Conservation (phyloP, 2,329 filamentous ascomycete species). For the Colletotrichum aenigma region DNA sequence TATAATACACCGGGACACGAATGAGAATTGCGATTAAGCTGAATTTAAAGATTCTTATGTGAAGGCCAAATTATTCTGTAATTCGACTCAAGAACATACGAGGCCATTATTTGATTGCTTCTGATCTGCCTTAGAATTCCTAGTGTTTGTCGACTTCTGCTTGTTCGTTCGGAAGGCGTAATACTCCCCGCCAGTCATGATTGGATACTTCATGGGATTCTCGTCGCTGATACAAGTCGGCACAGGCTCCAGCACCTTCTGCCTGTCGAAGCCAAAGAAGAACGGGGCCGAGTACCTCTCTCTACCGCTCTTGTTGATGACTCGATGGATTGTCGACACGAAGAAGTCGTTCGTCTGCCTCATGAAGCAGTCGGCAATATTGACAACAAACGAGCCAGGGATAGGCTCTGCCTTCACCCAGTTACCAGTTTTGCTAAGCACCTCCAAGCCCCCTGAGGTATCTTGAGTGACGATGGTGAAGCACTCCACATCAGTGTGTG, state of each 20-base stretch:
- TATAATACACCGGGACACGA: no score
- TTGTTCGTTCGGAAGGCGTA: slow-evolving; percentile 35
- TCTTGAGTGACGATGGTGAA: slow-evolving; percentile 54
- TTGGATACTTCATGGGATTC: slow-evolving; percentile 36
- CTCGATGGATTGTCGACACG: slow-evolving; percentile 45
- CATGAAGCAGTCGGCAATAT: slow-evolving; percentile 48
- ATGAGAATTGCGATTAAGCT: no score
- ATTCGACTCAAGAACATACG: no score
- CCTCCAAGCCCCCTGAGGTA: slow-evolving; percentile 45
- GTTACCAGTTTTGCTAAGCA: slow-evolving; percentile 45
- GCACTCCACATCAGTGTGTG: slow-evolving; percentile 54
- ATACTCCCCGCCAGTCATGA: slow-evolving; percentile 37
- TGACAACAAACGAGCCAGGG: slow-evolving; percentile 47
- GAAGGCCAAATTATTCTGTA: no score
- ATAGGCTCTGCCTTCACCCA: slow-evolving; percentile 49
- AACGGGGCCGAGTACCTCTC: slow-evolving; percentile 45
- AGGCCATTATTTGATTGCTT: no score
- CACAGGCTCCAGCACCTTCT: slow-evolving; percentile 30
- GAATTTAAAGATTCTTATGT: no score
- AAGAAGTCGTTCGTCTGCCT: slow-evolving; percentile 46
- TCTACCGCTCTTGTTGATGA: slow-evolving; percentile 36
- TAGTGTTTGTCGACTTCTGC: slow-evolving; percentile 5
- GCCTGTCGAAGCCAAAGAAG: slow-evolving; percentile 33
- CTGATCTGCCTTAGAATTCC: neutral
- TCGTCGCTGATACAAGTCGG: slow-evolving; percentile 32